A percentile compares a stretch with the other conserved stretches of the same genome.
phyloP scores from a whole-genome alignment of 495 filamentous ascomycete genomes.

The Xylaria cubensis region DNA sequence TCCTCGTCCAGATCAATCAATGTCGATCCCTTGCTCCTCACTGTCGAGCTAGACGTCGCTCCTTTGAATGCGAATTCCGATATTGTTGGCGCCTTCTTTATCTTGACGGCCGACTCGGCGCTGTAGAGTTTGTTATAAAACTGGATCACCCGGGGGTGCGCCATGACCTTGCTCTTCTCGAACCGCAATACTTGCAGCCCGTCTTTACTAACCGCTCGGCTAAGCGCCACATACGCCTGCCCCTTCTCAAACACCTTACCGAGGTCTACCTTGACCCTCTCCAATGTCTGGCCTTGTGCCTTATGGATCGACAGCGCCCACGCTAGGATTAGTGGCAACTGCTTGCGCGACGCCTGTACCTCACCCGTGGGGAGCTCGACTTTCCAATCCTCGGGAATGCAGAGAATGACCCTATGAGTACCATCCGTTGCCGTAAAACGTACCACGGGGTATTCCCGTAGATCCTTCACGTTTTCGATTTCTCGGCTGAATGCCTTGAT shows the following conservation, averaged over 20 bases:
- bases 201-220: constrained; percentile 82
- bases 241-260: constrained; percentile 95
- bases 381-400: constrained; percentile 90
- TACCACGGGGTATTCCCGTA: constrained; percentile 76
- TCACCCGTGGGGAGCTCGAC: constrained; percentile 96
- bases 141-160: constrained; percentile 80
- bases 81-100: constrained; percentile 39
- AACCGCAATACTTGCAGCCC: constrained; percentile 91
- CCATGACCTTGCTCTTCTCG: constrained; percentile 90
- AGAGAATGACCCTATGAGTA: constrained; percentile 76
- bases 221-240: constrained; percentile 83
- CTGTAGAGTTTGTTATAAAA: constrained; percentile 85
- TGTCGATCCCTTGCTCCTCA: constrained; percentile 21
- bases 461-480: constrained; percentile 43
- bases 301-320: constrained; percentile 99
- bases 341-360: constrained; percentile 80
- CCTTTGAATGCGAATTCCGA: constrained; percentile 38
- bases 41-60: constrained; percentile 10
- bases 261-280: constrained; percentile 93
- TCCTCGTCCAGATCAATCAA: constrained; percentile 44
- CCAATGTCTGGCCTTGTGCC: constrained; percentile 94
- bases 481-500: constrained; percentile 48
- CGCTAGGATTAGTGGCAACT: constrained; percentile 87
- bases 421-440: constrained; percentile 82
- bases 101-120: constrained; percentile 52